Evolutionary conservation across 164 flowering plant species (phyloP).

Genomic region (Stephania japonica): DNA sequence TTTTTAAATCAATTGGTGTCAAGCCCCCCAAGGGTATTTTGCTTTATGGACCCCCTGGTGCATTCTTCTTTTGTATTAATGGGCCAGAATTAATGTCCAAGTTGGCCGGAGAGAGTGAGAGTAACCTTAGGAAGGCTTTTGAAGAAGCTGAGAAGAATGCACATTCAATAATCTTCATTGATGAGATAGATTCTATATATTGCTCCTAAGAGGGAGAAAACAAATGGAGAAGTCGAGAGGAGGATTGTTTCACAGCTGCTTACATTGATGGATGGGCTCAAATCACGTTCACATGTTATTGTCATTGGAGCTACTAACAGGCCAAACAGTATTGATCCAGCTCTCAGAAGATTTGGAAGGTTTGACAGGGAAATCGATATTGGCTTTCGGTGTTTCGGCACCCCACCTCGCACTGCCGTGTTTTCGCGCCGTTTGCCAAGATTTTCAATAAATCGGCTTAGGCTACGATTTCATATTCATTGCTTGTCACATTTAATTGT

Average conservation of each 20-base stretch:
- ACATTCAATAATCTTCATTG: conserved; percentile 75
- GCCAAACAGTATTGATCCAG: conserved; percentile 80
- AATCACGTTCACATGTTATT: conserved; percentile 73
- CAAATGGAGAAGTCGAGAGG: conserved; percentile 75
- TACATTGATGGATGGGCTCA: conserved; percentile 76
- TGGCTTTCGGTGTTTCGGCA: conserved; percentile 80
- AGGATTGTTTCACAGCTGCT: conserved; percentile 71
- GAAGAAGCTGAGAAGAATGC: conserved; percentile 89
- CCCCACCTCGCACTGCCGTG: too few species aligned
- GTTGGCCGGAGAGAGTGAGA: conserved; percentile 80
- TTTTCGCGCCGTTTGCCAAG: too few species aligned
- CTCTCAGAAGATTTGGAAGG: conserved; percentile 77
- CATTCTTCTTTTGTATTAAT: conserved; percentile 76
- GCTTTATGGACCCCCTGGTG: conserved; percentile 82
- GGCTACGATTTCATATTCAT: too few species aligned
- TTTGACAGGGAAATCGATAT: conserved; percentile 80
- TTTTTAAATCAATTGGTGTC: conserved; percentile 73
- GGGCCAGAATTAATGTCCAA: conserved; percentile 85
- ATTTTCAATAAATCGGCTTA: too few species aligned
- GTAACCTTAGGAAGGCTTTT: conserved; percentile 75
- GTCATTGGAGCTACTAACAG: conserved; percentile 77
- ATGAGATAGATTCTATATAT: conserved; percentile 79
- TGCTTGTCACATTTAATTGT: too few species aligned
- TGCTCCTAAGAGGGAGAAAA: conserved; percentile 81
- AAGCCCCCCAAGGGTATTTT: conserved; percentile 81